A percentile compares a stretch with the other conserved stretches of the same genome.
These are phyloP conservation scores for Xylaria hypoxylon DNA, from an alignment of 2,329 filamentous ascomycete genomes.

Conservation along the genomic window DNA sequence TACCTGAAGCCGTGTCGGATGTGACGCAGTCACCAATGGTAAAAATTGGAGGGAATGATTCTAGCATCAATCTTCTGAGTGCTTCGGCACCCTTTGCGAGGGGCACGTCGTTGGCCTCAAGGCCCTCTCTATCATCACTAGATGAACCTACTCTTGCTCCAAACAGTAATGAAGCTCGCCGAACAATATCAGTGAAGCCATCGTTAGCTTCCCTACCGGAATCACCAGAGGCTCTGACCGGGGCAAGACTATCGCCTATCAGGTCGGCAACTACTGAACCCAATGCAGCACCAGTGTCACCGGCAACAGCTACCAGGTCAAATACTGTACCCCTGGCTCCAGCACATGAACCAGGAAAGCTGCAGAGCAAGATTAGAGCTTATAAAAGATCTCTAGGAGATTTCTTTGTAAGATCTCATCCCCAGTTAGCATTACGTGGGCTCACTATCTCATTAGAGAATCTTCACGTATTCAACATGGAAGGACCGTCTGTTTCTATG, in stretches of 20 bases:
- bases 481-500: conserved; percentile 44
- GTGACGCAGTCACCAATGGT: conserved; percentile 38
- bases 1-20: conserved; percentile 27
- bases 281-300: conserved; percentile 35
- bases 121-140: conserved; percentile 39
- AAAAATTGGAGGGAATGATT: conserved; percentile 34
- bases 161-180: conserved; percentile 21
- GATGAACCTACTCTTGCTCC: conserved; percentile 22
- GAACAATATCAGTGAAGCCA: conserved; percentile 43
- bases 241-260: conserved; percentile 40
- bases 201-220: conserved; percentile 42
- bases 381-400: conserved; percentile 42
- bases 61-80: conserved; percentile 41
- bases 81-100: conserved; percentile 42
- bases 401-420: conserved; percentile 43
- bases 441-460: conserved; percentile 44
- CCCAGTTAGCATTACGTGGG: background rate
- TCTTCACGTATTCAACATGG: conserved; percentile 49
- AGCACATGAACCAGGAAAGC: conserved; percentile 32
- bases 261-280: conserved; percentile 39
- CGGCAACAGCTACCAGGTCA: conserved; percentile 27
- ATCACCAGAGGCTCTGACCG: conserved; percentile 33
- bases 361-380: conserved; percentile 33
- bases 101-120: conserved; percentile 41
- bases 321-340: conserved; percentile 27